Base-by-base conservation (phyloP, 495 filamentous ascomycete genomes). In the Aspergillus bertholletiae region DNA sequence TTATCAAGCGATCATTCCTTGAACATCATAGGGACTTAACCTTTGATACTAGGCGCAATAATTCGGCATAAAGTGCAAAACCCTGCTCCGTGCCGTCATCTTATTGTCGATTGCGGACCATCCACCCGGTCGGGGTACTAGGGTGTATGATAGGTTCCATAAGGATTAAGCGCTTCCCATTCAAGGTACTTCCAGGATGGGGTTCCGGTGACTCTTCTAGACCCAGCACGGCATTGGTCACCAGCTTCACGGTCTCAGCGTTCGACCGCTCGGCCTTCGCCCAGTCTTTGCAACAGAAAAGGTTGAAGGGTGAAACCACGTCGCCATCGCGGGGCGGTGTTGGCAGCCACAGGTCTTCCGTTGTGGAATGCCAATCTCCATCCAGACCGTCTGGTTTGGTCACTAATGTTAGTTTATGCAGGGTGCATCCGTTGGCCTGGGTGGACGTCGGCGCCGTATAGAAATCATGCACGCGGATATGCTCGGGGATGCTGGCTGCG, bases 381-480 rank as follows among this genome's bases (percentile, higher is more conserved):
- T 53, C 30, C n/a, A 20, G 26, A 3, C 54, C 60, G 6, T 48
- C 17, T 2, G 57, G 57, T 15, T 54, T 54, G 6, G 50, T 60
- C 9, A 44, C 45, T 24, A 63, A 54, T 1, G 53, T 59, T 9
- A 63, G 40, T 8, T 40, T 27, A 45, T 51, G 58, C 1, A 30
- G 21, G 11, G 51, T 23, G 23, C 17, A 24, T 13, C 23, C 32
- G 12, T 37, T 35, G 0, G 48, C 39, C 22, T 13, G 13, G 11
- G n/a, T 26, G 4, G 44, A 13, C 7, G 13, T 15, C 12, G 35
- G 28, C 20, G 5, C 20, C 0, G 59, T 52, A 11, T 21, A 39
- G 28, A 65, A 62, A 17, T 62, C 54, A 28, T 61, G 57, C 5
- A 65, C 56, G 2, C 59, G 59, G 1, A 51, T 51, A 21, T 46